These are phyloP conservation scores for Clavispora fructus DNA, from an alignment of 805 yeast genomes.

Conservation along the genomic window DNA sequence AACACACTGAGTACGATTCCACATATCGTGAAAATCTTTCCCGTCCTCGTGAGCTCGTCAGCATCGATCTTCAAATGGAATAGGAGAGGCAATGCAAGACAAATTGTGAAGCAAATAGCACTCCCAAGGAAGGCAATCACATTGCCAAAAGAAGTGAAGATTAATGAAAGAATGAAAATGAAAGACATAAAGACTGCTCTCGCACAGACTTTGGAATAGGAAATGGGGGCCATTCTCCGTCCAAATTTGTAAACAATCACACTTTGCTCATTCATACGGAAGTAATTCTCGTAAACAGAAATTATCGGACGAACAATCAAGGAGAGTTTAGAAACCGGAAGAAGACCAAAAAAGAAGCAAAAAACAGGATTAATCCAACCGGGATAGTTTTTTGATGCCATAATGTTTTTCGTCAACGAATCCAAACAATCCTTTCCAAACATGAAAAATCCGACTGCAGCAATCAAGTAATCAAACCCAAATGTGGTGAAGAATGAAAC, in stretches of 20 bases:
- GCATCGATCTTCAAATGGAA: conserved; percentile 21
- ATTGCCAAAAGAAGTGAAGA: conserved; percentile 35
- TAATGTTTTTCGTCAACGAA: conserved; percentile 72
- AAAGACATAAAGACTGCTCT: conserved; percentile 22
- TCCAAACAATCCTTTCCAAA: conserved; percentile 66
- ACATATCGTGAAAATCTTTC: neutral
- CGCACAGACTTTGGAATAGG: conserved; percentile 6
- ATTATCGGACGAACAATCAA: conserved; percentile 35
- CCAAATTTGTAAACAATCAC: conserved; percentile 5
- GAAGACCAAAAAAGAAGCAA: conserved; percentile 30
- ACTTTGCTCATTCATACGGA: conserved; percentile 12
- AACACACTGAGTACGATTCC: conserved; percentile 10
- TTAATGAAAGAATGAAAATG: conserved; percentile 18
- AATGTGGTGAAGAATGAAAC: conserved; percentile 56
- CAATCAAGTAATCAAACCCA: conserved; percentile 56
- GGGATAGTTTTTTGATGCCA: conserved; percentile 67
- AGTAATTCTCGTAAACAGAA: conserved; percentile 29
- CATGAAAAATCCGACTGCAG: conserved; percentile 69
- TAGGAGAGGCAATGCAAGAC: conserved; percentile 35
- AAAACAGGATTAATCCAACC: conserved; percentile 37
- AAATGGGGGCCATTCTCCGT: neutral
- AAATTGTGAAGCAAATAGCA: conserved; percentile 37
- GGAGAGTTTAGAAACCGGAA: conserved; percentile 39
- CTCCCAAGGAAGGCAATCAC: conserved; percentile 38
- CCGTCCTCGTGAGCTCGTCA: conserved; percentile 5